Percentiles rank a stretch among this genome's conserved stretches.
These are phyloP conservation scores for Liriodendron chinense DNA, from an alignment of 164 flowering plant species.

Conservation along the genomic window DNA sequence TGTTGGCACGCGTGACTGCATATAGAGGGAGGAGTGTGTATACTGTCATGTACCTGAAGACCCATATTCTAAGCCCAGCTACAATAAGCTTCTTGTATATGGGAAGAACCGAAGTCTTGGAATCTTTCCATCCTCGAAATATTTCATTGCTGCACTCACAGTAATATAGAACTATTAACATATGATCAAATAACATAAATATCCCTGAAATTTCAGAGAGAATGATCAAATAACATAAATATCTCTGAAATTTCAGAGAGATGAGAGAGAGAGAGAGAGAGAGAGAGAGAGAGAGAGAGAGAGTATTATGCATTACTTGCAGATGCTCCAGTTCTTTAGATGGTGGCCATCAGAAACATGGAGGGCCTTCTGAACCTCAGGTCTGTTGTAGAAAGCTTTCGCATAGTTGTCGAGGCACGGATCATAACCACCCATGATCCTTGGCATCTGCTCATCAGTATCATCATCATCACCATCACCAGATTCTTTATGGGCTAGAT, in stretches of 20 bases:
- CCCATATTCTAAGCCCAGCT: conserved; percentile 88
- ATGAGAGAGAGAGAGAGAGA: not conserved
- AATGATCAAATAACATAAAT: not conserved
- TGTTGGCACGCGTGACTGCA: not conserved
- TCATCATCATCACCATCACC: not conserved
- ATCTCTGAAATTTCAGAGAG: not conserved
- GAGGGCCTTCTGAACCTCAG: conserved; percentile 86
- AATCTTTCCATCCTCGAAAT: conserved; percentile 53
- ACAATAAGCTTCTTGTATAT: conserved; percentile 81
- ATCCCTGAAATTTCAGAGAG: not conserved
- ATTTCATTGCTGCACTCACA: conserved; percentile 49
- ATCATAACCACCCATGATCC: conserved; percentile 85
- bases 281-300: conserved; percentile 17
- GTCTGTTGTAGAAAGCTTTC: conserved; percentile 62
- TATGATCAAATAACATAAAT: not conserved
- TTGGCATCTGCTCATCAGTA: conserved; percentile 55
- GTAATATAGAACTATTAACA: too few species aligned
- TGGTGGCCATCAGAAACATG: conserved; percentile 69
- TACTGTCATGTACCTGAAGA: conserved; percentile 63
- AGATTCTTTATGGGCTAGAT: not conserved
- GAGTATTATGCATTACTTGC: conserved; percentile 64
- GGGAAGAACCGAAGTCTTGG: conserved; percentile 73
- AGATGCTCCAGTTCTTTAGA: conserved; percentile 78
- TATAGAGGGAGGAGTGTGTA: not conserved
- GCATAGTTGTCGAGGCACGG: conserved; percentile 88